Evolutionary conservation across 768 basidiomycete species (phyloP), one percentile per base, ranked within the genome.

Genomic region (Sarcomyxa edulis): DNA sequence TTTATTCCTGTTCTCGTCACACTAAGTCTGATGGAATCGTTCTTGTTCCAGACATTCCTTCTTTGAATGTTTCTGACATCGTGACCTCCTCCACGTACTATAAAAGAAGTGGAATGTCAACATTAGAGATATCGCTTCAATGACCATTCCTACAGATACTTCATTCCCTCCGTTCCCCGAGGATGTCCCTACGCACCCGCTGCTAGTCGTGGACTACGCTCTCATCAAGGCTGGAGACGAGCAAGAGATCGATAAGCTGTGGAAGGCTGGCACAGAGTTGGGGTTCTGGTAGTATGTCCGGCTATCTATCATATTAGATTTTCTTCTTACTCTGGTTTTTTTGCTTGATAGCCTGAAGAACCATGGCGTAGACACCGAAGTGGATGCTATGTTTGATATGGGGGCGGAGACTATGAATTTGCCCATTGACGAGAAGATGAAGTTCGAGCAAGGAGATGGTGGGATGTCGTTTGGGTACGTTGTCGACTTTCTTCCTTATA

Each of bases 281-380:
- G 78, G 79, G 2, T 82, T 84, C 53, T 84, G 78, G 76, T 81
- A 80, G 75, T 78, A 50, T 53, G 76, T 71, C 38, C 9, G 21
- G 6, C 18, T 30, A 21, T 23, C 16, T 18, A n/a, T 14, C 38
- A 20, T 31, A 28, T 28, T 29, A 6, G 21, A 58, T 24, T 22
- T 20, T 2, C 18, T 12, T 19, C 11, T 11, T 6, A 32, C 14
- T 20, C 6, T 22, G n/a, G 26, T 20, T 23, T 7, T 39, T 14
- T 16, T 14, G 6, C 28, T 24, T 23, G 33, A 15, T 37, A 77
- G 76, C 44, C 51, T 81, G 27, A 74, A 72, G 49, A 77, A 79
- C 44, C 74, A 80, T 48, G 78, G 70, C 3, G 67, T 62, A 3
- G 68, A 73, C 29, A 59, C 66, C 3, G 60, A 72, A 37, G 71